Conservation (phyloP, 208 protist species). For the Leishmania arabica region DNA sequence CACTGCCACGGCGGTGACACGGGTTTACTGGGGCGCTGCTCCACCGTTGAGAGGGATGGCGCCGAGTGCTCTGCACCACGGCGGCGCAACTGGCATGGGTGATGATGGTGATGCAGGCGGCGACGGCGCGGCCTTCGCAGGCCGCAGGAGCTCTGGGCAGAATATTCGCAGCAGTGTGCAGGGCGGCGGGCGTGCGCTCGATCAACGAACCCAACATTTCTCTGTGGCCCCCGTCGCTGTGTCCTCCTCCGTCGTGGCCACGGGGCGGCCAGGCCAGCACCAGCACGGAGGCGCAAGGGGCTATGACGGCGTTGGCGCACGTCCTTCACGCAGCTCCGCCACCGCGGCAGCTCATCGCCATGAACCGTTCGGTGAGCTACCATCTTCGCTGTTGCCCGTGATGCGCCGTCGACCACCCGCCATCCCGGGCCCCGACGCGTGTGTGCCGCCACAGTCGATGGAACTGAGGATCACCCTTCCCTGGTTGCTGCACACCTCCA, state of each 20-base stretch:
- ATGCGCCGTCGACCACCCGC: neutral
- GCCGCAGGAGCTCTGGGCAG: neutral
- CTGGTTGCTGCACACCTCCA: slow-evolving; percentile 20
- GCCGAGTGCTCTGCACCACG: neutral
- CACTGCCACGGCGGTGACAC: neutral
- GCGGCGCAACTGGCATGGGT: neutral
- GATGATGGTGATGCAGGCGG: neutral
- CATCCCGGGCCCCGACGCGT: neutral
- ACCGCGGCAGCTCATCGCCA: neutral
- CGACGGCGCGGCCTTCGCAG: neutral
- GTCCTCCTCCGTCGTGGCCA: neutral
- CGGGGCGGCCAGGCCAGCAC: neutral
- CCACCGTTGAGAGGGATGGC: neutral
- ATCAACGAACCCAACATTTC: neutral
- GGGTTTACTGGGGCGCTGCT: slow-evolving; percentile 4
- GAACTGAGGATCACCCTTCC: slow-evolving; percentile 16
- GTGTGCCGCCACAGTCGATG: neutral
- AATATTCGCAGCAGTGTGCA: neutral
- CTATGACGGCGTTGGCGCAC: neutral
- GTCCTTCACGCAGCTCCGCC: neutral
- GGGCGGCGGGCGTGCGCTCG: neutral
- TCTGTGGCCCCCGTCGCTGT: neutral
- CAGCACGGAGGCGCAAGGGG: neutral
- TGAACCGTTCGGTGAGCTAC: neutral
- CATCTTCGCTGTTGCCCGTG: neutral